Percentiles rank a stretch among this genome's conserved stretches.
phyloP scores from a whole-genome alignment of 768 basidiomycete species.

The Stropharia rugosoannulata region DNA sequence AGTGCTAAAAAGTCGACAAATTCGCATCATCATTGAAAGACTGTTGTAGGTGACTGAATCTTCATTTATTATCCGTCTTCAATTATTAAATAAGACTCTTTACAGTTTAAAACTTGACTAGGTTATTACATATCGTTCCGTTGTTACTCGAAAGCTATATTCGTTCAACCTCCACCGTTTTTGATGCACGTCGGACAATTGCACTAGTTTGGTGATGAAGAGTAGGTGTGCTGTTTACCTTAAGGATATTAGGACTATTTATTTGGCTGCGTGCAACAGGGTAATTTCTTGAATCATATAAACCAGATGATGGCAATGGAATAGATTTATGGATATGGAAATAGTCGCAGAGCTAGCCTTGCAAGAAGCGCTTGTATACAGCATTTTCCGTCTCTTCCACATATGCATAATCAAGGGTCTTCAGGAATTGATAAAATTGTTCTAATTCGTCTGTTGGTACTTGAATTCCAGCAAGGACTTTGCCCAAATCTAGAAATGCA shows the following conservation, averaged over 20 bases:
- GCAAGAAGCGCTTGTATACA: conserved; percentile 76
- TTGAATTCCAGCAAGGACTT: conserved; percentile 91
- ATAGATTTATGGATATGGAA: no score
- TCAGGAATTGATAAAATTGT: conserved; percentile 74
- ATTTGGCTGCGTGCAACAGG: no score
- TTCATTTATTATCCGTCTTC: background rate
- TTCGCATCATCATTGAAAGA: conserved; percentile 24
- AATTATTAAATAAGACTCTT: background rate
- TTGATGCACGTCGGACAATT: no score
- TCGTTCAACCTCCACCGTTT: no score
- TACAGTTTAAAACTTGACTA: background rate
- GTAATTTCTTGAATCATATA: no score
- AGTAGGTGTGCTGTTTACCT: no score
- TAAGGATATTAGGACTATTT: no score
- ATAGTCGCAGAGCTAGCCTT: conserved; percentile 20
- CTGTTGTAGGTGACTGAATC: background rate
- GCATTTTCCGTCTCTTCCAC: conserved; percentile 93
- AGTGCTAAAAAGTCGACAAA: conserved; percentile 26
- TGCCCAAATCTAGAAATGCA: conserved; percentile 71
- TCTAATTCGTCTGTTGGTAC: conserved; percentile 69
- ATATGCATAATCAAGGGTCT: conserved; percentile 79
- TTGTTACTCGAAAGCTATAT: no score
- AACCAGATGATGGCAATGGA: no score
- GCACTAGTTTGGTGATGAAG: no score
- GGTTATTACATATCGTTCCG: no score